Evolutionary conservation across 2,329 filamentous ascomycete species (phyloP).

Genomic region (Aspergillus pseudotamarii): DNA sequence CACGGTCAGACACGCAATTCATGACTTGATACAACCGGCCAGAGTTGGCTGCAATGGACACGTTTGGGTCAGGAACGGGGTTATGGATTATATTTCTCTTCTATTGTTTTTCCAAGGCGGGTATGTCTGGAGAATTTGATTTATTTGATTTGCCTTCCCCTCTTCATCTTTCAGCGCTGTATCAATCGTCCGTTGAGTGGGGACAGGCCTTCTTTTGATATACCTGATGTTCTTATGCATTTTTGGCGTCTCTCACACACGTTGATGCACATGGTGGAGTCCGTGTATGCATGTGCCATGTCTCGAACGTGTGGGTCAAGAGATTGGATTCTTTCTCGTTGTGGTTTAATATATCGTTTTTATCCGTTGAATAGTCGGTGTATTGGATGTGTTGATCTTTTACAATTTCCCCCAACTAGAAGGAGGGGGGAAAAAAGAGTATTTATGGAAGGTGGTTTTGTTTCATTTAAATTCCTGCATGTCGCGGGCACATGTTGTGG

Average conservation of each 20-base stretch:
- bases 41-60: conserved; percentile 16
- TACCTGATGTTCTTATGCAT: conserved; percentile 12
- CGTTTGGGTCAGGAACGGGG: conserved; percentile 19
- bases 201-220: conserved; percentile 13
- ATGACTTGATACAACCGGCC: conserved; percentile 17
- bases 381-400: conserved; percentile 4
- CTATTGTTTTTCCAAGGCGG: conserved; percentile 18
- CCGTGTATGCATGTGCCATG: conserved; percentile 11
- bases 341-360: conserved; percentile 18
- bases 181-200: conserved; percentile 11
- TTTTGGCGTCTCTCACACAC: conserved; percentile 13
- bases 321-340: conserved; percentile 9
- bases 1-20: conserved; percentile 18
- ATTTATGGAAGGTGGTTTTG: background rate
- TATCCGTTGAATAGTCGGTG: conserved; percentile 16
- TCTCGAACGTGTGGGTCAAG: conserved; percentile 12
- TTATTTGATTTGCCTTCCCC: conserved; percentile 17
- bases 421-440: background rate
- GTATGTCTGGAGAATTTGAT: conserved; percentile 21
- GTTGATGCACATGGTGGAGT: conserved; percentile 9
- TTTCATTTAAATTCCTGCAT: background rate
- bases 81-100: conserved; percentile 18
- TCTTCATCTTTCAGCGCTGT: conserved; percentile 15
- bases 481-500: background rate
- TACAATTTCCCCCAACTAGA: background rate